Percentiles rank a stretch among this genome's conserved stretches.
These are phyloP conservation scores for Hansenula lynferdii DNA, from an alignment of 1,139 yeast species.

Conservation along the genomic window DNA sequence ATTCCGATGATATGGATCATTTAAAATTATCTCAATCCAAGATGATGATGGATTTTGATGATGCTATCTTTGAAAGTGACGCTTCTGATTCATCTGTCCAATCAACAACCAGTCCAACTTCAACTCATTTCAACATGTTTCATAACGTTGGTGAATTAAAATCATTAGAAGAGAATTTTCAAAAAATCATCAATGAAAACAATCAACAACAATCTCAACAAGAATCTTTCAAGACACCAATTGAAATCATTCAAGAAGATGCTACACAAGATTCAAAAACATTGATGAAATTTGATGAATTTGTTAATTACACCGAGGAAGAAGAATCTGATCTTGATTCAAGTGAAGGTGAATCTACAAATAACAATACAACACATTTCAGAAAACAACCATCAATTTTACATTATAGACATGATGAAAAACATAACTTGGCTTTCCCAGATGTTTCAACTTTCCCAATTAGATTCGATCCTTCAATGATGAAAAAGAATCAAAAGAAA, in stretches of 20 bases:
- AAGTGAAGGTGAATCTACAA: constrained; percentile 20
- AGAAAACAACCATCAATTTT: constrained; percentile 33
- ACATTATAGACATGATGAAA: constrained; percentile 41
- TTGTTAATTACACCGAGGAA: constrained; percentile 14
- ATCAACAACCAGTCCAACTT: constrained; percentile 6
- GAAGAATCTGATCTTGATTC: constrained; percentile 11
- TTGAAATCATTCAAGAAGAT: neutral
- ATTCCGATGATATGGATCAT: too few relatives aligned
- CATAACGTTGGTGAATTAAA: constrained; percentile 15
- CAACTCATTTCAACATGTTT: constrained; percentile 2
- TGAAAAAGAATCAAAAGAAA: constrained; percentile 11
- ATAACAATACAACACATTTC: constrained; percentile 10
- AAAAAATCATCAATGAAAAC: constrained; percentile 21
- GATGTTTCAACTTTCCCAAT: constrained; percentile 24
- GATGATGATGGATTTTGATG: constrained; percentile 1
- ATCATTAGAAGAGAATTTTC: constrained; percentile 22
- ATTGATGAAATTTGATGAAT: constrained; percentile 9
- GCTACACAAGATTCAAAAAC: constrained; percentile 2
- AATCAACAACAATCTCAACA: neutral
- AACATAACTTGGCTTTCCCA: constrained; percentile 38
- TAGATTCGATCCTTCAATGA: constrained; percentile 25
- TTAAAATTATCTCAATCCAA: neutral
- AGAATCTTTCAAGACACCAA: neutral
- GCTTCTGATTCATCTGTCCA: constrained; percentile 13
- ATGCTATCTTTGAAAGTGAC: constrained; percentile 2